Evolutionary conservation across 257 asterid genomes (phyloP).

Genomic region (Solanum clarkiae): DNA sequence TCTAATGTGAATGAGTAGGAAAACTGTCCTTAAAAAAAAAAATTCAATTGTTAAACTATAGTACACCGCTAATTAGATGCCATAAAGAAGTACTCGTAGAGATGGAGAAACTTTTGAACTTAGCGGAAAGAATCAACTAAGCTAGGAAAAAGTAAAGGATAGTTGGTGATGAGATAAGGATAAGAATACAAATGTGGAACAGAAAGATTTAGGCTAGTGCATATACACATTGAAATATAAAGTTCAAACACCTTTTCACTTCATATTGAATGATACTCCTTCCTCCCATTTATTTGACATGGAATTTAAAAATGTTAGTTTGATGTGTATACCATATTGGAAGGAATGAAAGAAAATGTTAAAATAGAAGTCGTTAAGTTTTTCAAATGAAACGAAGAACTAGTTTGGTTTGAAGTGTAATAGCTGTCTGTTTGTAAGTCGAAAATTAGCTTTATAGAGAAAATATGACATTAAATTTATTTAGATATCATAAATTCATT

Average conservation of each 20-base stretch:
- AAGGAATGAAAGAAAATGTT: background rate
- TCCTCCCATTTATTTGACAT: background rate
- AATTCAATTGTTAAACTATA: background rate
- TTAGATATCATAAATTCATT: background rate
- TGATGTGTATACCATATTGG: background rate
- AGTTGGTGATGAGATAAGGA: background rate
- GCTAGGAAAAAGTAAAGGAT: background rate
- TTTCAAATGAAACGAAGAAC: background rate
- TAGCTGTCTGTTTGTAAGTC: background rate
- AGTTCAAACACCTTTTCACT: background rate
- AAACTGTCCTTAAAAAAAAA: background rate
- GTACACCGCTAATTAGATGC: background rate
- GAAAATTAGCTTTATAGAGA: background rate
- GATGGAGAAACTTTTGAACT: background rate
- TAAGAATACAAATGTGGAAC: background rate
- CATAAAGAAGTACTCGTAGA: background rate
- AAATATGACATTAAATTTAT: background rate
- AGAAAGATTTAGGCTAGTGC: background rate
- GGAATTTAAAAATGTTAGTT: background rate
- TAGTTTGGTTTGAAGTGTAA: background rate
- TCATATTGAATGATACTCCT: background rate
- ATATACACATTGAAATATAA: background rate
- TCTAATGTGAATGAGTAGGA: background rate
- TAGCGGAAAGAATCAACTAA: background rate
- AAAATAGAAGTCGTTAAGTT: background rate